Conservation (phyloP, 306 rosid genomes). For the Sesbania bispinosa region DNA sequence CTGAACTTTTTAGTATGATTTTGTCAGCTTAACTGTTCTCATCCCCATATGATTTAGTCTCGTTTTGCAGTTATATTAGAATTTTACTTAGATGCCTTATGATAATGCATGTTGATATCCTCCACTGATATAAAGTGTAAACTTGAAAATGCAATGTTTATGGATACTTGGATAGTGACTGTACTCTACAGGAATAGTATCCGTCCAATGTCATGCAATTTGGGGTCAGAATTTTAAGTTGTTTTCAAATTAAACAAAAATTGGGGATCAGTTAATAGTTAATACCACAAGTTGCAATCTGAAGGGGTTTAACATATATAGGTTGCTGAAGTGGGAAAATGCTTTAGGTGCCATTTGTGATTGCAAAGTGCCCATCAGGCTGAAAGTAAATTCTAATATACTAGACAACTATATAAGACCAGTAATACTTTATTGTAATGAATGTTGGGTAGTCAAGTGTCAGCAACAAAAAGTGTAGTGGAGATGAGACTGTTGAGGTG, state of each 20-base stretch:
- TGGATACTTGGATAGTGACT: not conserved
- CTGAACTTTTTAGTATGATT: no score
- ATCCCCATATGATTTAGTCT: no score
- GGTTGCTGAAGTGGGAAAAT: not conserved
- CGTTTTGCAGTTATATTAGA: not conserved
- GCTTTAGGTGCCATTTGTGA: not conserved
- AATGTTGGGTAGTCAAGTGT: not conserved
- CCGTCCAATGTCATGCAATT: not conserved
- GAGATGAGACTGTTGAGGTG: not conserved
- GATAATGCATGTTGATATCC: not conserved
- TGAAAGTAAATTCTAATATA: not conserved
- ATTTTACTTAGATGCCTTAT: not conserved
- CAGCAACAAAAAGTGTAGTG: no score
- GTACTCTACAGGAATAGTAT: not conserved
- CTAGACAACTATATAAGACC: not conserved
- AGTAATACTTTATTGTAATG: not conserved
- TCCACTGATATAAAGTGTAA: not conserved
- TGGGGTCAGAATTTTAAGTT: not conserved
- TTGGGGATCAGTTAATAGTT: not conserved
- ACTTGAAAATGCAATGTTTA: not conserved
- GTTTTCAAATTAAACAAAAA: not conserved
- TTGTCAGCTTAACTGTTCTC: no score
- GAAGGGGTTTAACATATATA: not conserved
- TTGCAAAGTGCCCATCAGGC: not conserved
- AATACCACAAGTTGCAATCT: no score